These are phyloP conservation scores for Kwoniella shivajii DNA, from an alignment of 1,284 basidiomycete species.

Conservation along the genomic window DNA sequence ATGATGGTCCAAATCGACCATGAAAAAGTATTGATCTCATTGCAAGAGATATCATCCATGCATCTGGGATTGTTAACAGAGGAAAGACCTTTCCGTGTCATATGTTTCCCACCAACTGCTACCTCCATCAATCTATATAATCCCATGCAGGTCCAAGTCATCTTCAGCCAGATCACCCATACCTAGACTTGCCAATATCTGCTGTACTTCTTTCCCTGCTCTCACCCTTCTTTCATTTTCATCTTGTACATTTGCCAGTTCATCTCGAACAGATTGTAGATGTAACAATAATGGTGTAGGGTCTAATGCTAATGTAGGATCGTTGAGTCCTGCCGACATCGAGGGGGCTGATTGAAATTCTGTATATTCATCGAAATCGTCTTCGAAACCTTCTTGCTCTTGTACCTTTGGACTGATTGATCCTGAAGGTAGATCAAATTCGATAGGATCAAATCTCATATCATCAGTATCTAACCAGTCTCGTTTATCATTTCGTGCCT, in stretches of 20 bases:
- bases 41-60: too few species aligned
- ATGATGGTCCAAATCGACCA: too few species aligned
- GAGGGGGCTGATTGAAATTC: background rate
- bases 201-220: conserved; percentile 45
- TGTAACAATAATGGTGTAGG: conserved; percentile 48
- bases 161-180: conserved; percentile 19
- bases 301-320: conserved; percentile 31
- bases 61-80: too few species aligned
- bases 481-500: background rate
- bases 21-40: too few species aligned
- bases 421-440: conserved; percentile 1
- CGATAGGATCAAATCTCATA: conserved; percentile 10
- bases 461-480: conserved; percentile 21
- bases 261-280: conserved; percentile 43
- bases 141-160: conserved; percentile 27
- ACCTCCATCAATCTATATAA: too few species aligned
- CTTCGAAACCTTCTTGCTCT: background rate
- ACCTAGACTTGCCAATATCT: conserved; percentile 38
- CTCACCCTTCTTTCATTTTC: conserved; percentile 44
- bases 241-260: conserved; percentile 38
- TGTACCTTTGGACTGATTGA: background rate
- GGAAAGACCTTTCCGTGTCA: too few species aligned
- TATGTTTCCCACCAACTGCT: too few species aligned
- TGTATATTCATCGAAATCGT: conserved; percentile 3
- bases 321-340: conserved; percentile 12